A percentile compares a stretch with the other conserved stretches of the same genome.
Evolutionary conservation across 176 grass and related monocot genomes (phyloP).

Genomic region (Urochloa ruziziensis): DNA sequence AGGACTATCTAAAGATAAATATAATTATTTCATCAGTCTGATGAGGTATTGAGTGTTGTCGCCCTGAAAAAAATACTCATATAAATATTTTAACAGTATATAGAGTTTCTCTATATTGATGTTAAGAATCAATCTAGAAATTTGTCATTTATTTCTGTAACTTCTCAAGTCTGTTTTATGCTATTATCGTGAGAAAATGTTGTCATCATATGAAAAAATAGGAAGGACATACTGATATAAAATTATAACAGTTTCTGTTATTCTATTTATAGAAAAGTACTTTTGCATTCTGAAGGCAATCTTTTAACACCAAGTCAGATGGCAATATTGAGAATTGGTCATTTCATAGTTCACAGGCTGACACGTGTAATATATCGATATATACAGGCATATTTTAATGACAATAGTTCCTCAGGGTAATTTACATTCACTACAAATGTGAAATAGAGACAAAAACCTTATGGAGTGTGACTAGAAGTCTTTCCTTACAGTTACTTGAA

Average conservation of each 20-base stretch:
- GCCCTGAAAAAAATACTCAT: background rate
- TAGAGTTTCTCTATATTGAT: background rate
- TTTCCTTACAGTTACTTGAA: background rate
- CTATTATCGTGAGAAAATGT: background rate
- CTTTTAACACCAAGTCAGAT: conserved; percentile 3
- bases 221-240: background rate
- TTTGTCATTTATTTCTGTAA: background rate
- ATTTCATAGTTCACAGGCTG: background rate
- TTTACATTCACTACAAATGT: background rate
- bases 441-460: background rate
- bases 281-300: background rate
- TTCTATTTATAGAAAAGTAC: conserved; percentile 14
- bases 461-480: background rate
- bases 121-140: background rate
- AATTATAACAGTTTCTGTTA: background rate
- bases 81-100: background rate
- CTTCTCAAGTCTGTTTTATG: background rate
- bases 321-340: background rate
- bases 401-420: background rate
- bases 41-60: background rate
- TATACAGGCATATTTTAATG: background rate
- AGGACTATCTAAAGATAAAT: background rate
- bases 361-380: background rate
- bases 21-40: background rate
- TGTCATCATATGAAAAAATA: background rate